Percentiles rank a stretch among this genome's conserved stretches.
Conservation (phyloP, 192 early-diverging fungal genomes). For the Umbelopsis isabellina region DNA sequence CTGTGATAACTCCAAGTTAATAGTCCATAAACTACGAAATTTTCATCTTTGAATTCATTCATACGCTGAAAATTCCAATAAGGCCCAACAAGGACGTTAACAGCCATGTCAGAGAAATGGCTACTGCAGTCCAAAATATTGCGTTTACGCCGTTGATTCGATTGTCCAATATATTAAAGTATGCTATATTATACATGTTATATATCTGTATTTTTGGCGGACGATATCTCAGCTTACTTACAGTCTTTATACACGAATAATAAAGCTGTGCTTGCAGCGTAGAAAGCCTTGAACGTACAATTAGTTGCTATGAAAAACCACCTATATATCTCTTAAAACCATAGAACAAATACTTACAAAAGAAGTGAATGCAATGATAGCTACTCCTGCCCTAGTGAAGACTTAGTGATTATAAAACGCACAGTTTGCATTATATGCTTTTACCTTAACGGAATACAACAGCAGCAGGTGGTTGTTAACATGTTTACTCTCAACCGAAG, state of each 20-base stretch:
- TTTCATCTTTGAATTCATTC: neutral
- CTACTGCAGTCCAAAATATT: neutral
- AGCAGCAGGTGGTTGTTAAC: constrained; percentile 13
- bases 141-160: neutral
- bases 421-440: no score
- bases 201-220: no score
- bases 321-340: no score
- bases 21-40: no score
- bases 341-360: neutral
- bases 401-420: neutral
- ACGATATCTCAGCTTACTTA: neutral
- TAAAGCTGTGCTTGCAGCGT: neutral
- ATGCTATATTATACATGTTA: neutral
- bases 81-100: neutral
- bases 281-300: neutral
- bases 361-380: neutral
- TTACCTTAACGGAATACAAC: constrained; percentile 13
- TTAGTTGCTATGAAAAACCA: neutral
- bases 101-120: neutral
- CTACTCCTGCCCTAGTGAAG: neutral
- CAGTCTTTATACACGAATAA: constrained; percentile 8
- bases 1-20: neutral
- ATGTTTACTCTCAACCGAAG: neutral
- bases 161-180: neutral
- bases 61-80: neutral